A percentile compares a stretch with the other conserved stretches of the same genome.
phyloP scores from a whole-genome alignment of 192 early-diverging fungal genomes.

The Umbelopsis sp. region DNA sequence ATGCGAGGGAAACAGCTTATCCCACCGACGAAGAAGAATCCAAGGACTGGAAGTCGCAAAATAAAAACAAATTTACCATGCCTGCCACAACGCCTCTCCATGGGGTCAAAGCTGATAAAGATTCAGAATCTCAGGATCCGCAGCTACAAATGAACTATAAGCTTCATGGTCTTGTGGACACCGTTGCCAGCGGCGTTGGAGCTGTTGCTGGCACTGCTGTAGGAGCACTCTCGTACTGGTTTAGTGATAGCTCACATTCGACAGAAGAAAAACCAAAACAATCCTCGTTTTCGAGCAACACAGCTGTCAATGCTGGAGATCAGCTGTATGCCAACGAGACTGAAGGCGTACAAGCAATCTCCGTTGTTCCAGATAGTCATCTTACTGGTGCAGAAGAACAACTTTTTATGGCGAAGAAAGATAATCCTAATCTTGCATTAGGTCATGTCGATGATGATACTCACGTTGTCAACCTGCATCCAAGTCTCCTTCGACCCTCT shows the following conservation, averaged over 20 bases:
- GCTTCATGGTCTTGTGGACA: background rate
- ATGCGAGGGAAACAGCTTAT: background rate
- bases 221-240: background rate
- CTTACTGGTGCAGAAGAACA: background rate
- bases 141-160: background rate
- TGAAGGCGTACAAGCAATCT: background rate
- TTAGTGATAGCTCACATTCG: background rate
- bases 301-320: background rate
- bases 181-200: background rate
- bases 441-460: background rate
- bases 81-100: background rate
- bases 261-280: background rate
- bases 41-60: background rate
- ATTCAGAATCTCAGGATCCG: background rate
- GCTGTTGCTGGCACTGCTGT: slow-evolving; percentile 11
- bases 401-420: background rate
- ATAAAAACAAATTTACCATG: background rate
- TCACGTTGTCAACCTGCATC: background rate
- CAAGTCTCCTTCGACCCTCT: background rate
- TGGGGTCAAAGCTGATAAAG: background rate
- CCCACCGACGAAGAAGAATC: background rate
- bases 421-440: background rate
- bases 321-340: background rate
- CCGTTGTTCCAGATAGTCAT: background rate
- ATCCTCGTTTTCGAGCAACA: background rate